phyloP scores from a whole-genome alignment of 768 basidiomycete genomes.

The Daedaleopsis sinensis region DNA sequence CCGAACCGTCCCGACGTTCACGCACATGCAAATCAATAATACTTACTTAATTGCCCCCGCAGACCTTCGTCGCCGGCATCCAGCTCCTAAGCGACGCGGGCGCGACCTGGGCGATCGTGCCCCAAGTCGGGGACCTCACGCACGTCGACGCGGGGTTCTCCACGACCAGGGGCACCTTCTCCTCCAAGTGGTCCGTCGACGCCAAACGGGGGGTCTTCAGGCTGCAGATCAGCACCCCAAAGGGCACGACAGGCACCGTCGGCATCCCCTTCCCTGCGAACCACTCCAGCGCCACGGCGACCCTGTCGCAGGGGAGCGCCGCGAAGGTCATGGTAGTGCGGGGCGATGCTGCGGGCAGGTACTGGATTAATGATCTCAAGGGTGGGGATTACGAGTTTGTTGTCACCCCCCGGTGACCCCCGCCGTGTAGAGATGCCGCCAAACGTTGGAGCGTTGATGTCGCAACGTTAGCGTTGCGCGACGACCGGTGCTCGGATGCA shows the following conservation, averaged over 20 bases:
- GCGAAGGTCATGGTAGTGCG: not conserved
- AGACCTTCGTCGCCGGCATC: slow-evolving; percentile 18
- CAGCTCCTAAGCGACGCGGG: slow-evolving; percentile 18
- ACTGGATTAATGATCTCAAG: slow-evolving; percentile 5
- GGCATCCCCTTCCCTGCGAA: slow-evolving; percentile 11
- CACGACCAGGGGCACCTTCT: slow-evolving; percentile 13
- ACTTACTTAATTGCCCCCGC: no score
- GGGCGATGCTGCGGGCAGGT: slow-evolving; percentile 10
- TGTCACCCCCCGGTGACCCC: no score
- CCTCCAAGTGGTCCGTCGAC: slow-evolving; percentile 11
- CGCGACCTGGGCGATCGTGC: slow-evolving; percentile 16
- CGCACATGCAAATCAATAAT: not conserved
- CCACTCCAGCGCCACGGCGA: not conserved
- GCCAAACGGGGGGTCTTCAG: not conserved
- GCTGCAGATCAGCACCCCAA: slow-evolving; percentile 13
- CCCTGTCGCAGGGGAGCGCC: not conserved
- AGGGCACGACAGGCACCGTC: slow-evolving; percentile 11
- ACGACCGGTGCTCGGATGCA: not conserved
- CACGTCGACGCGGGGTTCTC: slow-evolving; percentile 19
- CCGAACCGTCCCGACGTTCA: no score
- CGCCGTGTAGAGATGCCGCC: not conserved
- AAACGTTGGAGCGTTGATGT: no score
- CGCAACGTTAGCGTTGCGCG: no score
- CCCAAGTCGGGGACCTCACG: slow-evolving; percentile 13
- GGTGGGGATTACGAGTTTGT: slow-evolving; percentile 15